A percentile compares a stretch with the other conserved stretches of the same genome.
These are phyloP conservation scores for Heliocybe sulcata DNA, from an alignment of 1,284 basidiomycete species.

Conservation along the genomic window DNA sequence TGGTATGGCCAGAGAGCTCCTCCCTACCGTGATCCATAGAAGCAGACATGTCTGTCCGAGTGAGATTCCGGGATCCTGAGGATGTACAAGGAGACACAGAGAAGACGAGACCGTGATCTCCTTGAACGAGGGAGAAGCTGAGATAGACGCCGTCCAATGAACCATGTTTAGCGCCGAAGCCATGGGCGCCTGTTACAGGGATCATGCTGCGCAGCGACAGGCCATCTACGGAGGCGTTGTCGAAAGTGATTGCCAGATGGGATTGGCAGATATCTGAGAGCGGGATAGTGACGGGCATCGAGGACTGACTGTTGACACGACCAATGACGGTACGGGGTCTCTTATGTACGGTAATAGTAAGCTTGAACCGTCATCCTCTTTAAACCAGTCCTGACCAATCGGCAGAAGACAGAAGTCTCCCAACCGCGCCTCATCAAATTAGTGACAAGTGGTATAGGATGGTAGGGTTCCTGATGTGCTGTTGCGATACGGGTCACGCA, in stretches of 20 bases:
- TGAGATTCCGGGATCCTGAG: too few relatives aligned
- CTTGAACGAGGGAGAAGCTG: neutral
- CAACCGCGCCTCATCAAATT: neutral
- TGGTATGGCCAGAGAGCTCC: too few relatives aligned
- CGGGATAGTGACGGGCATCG: neutral
- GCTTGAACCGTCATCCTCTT: neutral
- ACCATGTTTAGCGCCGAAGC: neutral
- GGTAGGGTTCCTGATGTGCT: too few relatives aligned
- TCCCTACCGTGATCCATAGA: too few relatives aligned
- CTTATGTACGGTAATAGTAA: neutral
- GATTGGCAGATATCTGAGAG: neutral
- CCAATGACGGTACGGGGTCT: neutral
- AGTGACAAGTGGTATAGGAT: neutral
- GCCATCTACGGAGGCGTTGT: neutral
- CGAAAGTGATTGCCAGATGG: neutral
- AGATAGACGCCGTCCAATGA: neutral
- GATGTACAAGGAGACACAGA: neutral
- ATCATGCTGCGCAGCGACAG: neutral
- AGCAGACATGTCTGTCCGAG: too few relatives aligned
- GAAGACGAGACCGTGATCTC: neutral
- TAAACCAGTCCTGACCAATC: neutral
- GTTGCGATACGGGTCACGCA: too few relatives aligned
- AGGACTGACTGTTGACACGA: neutral
- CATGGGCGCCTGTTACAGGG: neutral
- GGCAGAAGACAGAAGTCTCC: neutral